Conservation (phyloP, 495 filamentous ascomycete genomes). For the Aspergillus conjunctus region DNA sequence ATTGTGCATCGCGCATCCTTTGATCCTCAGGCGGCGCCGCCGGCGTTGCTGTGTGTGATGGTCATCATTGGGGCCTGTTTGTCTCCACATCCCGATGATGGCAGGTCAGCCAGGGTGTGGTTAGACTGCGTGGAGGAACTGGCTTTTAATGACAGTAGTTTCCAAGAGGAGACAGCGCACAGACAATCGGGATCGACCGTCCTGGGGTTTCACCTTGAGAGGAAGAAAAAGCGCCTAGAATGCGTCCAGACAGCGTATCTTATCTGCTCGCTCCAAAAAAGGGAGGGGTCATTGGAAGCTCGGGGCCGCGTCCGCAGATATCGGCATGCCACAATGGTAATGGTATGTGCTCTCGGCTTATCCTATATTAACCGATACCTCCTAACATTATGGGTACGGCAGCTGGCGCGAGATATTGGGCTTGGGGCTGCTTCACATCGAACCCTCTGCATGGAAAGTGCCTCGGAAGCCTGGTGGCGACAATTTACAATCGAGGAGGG, state of each 20-base stretch:
- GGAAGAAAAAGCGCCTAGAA: conserved; percentile 24
- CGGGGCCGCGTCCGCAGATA: conserved; percentile 27
- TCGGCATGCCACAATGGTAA: conserved; percentile 31
- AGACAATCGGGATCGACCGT: not conserved
- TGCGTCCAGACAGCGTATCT: conserved; percentile 29
- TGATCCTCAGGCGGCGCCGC: conserved; percentile 15
- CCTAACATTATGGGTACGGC: conserved; percentile 3
- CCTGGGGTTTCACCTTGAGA: not conserved
- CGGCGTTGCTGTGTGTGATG: conserved; percentile 27
- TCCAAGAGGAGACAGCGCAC: conserved; percentile 11
- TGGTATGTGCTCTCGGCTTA: conserved; percentile 21
- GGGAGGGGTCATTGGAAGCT: conserved; percentile 26
- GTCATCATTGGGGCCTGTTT: conserved; percentile 29
- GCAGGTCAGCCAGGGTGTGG: conserved; percentile 17
- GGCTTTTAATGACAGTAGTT: conserved; percentile 22
- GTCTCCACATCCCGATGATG: conserved; percentile 23
- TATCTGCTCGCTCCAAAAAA: conserved; percentile 30
- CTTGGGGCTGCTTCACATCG: conserved; percentile 24
- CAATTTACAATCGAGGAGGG: conserved; percentile 28
- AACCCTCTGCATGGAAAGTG: conserved; percentile 5
- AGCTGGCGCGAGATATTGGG: conserved; percentile 28
- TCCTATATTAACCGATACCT: too few species aligned
- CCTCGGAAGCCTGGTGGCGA: conserved; percentile 25
- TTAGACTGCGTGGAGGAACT: conserved; percentile 26
- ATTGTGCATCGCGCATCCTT: conserved; percentile 30